Evolutionary conservation across 495 filamentous ascomycete species (phyloP).

Genomic region (Xylaria sp.): DNA sequence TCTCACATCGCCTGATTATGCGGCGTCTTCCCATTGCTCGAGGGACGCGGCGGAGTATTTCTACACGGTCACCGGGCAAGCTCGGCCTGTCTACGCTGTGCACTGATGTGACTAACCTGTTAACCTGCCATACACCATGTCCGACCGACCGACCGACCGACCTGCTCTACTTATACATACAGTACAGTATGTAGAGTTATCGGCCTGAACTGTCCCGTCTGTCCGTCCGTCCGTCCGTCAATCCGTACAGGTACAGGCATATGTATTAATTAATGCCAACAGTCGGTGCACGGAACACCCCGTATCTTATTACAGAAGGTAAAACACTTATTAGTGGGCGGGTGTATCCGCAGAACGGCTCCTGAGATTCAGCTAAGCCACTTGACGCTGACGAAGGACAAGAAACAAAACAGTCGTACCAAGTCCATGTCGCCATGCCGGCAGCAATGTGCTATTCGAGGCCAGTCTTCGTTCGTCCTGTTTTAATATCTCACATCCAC

Average conservation of each 20-base stretch:
- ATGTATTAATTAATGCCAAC: background rate
- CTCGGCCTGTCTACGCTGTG: background rate
- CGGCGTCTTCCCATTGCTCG: background rate
- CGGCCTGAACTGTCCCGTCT: background rate
- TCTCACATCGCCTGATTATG: constrained; percentile 26
- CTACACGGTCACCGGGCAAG: constrained; percentile 17
- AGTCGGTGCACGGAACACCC: background rate
- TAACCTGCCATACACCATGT: too few species aligned
- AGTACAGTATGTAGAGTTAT: background rate
- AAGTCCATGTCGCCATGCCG: background rate
- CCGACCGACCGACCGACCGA: too few species aligned
- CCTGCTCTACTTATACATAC: too few species aligned
- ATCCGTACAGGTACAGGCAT: too few species aligned
- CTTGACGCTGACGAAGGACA: constrained; percentile 10
- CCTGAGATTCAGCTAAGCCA: constrained; percentile 21
- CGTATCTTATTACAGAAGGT: background rate
- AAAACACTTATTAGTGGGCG: constrained; percentile 13
- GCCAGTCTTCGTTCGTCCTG: background rate
- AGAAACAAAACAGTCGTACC: constrained; percentile 13
- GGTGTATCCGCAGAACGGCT: constrained; percentile 19
- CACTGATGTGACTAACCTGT: background rate
- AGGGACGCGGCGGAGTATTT: background rate
- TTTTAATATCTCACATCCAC: constrained; percentile 5
- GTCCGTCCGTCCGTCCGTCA: too few species aligned
- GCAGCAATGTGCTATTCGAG: background rate